Evolutionary conservation across 805 yeast species (phyloP).

Genomic region (Starmerella tilneyi): DNA sequence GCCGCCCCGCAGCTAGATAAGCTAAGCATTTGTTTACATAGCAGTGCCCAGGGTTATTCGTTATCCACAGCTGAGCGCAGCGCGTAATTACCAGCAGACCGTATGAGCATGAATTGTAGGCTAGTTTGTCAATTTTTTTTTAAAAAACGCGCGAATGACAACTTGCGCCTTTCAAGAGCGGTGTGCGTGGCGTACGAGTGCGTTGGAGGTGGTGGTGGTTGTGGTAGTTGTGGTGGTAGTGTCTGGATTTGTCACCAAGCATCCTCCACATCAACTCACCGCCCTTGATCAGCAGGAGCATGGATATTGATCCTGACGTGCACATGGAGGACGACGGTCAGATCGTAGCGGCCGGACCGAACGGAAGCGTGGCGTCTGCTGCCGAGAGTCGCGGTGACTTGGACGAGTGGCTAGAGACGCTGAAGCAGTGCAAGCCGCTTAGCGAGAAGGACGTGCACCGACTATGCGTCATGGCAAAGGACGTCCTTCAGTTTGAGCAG

Average conservation of each 20-base stretch:
- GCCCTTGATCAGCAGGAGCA: slow-evolving; percentile 14
- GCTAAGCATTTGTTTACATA: not conserved
- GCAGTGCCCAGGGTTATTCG: not conserved
- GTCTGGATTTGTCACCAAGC: slow-evolving; percentile 5
- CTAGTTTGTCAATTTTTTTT: too few species aligned
- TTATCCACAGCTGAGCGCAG: too few species aligned
- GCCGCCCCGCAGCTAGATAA: too few species aligned
- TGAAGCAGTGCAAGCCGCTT: slow-evolving; percentile 74
- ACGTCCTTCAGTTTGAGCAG: slow-evolving; percentile 80
- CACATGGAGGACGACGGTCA: slow-evolving; percentile 32
- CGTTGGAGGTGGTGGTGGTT: not conserved
- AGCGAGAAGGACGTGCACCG: slow-evolving; percentile 69
- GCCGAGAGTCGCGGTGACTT: slow-evolving; percentile 37
- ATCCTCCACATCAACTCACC: slow-evolving; percentile 6
- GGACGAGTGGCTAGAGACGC: slow-evolving; percentile 82
- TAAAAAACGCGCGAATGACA: too few species aligned
- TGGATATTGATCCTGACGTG: slow-evolving; percentile 35
- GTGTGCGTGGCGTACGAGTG: not conserved
- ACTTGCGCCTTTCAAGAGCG: not conserved
- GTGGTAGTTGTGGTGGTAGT: slow-evolving; percentile 1
- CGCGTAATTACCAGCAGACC: too few species aligned
- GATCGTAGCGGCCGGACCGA: slow-evolving; percentile 28
- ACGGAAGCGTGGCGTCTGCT: slow-evolving; percentile 1
- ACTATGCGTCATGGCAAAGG: slow-evolving; percentile 83
- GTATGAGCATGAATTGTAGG: too few species aligned